phyloP scores from a whole-genome alignment of 768 basidiomycete species.

The Lactarius tabidus region DNA sequence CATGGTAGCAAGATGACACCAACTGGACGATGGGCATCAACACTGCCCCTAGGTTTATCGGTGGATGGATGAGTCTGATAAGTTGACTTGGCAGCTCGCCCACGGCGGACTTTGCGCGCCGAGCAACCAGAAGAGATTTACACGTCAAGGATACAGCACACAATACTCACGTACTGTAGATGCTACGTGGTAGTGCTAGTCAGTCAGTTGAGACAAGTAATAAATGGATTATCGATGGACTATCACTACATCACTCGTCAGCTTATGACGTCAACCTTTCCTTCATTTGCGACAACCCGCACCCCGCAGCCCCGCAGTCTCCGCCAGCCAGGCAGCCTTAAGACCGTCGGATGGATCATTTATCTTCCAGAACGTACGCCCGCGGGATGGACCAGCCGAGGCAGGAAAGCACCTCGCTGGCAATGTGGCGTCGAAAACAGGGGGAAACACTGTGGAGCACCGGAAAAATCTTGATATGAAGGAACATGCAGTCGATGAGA shows the following conservation, averaged over 20 bases:
- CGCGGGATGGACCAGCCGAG: not conserved
- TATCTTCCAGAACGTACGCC: not conserved
- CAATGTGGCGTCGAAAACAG: not conserved
- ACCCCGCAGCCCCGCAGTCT: too few species aligned
- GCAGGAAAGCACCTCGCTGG: not conserved
- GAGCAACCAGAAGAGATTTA: not conserved
- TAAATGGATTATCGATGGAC: not conserved
- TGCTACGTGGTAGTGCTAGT: not conserved
- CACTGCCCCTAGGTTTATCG: not conserved
- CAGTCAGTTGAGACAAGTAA: too few species aligned
- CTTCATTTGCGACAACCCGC: conserved; percentile 1
- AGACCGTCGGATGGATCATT: not conserved
- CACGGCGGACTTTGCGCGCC: not conserved
- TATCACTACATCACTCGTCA: not conserved
- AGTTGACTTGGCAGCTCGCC: not conserved
- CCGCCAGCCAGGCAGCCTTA: not conserved
- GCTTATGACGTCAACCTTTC: not conserved
- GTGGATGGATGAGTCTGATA: conserved; percentile 7
- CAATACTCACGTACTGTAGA: not conserved
- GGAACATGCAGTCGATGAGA: not conserved
- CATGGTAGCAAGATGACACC: conserved; percentile 46
- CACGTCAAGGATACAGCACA: not conserved
- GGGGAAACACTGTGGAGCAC: not conserved
- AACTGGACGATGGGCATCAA: conserved; percentile 18
- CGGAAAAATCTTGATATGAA: not conserved